Evolutionary conservation across 2,329 filamentous ascomycete species (phyloP).

Genomic region (Fusarium clavum): DNA sequence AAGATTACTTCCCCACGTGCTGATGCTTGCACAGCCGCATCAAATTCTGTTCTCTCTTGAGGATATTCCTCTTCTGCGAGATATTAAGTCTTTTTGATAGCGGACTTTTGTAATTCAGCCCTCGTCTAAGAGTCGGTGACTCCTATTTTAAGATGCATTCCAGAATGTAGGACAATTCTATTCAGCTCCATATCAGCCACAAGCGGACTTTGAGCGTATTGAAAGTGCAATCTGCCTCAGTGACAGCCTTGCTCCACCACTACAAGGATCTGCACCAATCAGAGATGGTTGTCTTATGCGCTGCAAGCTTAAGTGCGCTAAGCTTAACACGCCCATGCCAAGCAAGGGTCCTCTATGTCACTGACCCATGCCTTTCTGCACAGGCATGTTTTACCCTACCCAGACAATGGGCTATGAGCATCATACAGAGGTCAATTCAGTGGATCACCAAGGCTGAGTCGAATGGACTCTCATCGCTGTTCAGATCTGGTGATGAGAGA

Average conservation of each 20-base stretch:
- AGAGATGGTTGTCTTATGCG: neutral
- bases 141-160: neutral
- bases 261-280: conserved; percentile 6
- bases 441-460: conserved; percentile 2
- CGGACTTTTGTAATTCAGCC: neutral
- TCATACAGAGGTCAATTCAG: neutral
- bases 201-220: conserved; percentile 10
- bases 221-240: conserved; percentile 27
- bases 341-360: conserved; percentile 27
- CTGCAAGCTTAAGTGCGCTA: conserved; percentile 30
- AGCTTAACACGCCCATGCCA: conserved; percentile 33
- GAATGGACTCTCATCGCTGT: neutral
- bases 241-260: conserved; percentile 23
- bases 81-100: too few species aligned
- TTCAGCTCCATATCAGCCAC: neutral
- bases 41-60: neutral
- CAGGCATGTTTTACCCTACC: neutral
- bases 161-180: neutral
- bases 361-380: conserved; percentile 1
- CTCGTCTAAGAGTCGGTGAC: neutral
- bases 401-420: neutral
- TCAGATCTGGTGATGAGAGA: neutral
- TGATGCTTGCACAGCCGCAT: neutral
- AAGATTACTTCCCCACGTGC: conserved; percentile 1
- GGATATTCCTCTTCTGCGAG: neutral